These are phyloP conservation scores for Epithemia pelagica DNA, from an alignment of 108 stramenopile genomes.

Conservation along the genomic window DNA sequence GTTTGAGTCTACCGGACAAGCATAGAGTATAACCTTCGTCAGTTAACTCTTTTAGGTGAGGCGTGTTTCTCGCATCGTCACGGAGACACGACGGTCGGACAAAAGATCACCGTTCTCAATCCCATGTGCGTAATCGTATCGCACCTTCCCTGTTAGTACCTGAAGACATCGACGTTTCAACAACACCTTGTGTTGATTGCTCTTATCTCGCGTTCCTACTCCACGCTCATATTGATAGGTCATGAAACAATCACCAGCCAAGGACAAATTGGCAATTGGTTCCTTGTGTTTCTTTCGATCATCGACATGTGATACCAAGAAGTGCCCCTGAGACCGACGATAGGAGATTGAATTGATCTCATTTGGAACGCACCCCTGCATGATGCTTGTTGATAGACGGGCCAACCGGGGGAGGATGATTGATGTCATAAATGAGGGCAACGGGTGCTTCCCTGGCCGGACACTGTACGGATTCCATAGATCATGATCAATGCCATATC, in stretches of 20 bases:
- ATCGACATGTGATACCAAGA: constrained; percentile 47
- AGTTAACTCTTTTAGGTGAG: too few species aligned
- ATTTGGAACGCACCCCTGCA: constrained; percentile 38
- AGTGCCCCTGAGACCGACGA: constrained; percentile 32
- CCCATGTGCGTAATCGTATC: constrained; percentile 61
- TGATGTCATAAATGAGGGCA: constrained; percentile 27
- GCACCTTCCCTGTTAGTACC: constrained; percentile 47
- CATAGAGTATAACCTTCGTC: too few species aligned
- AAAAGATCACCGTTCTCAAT: constrained; percentile 45
- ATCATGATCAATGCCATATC: constrained; percentile 60
- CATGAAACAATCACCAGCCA: constrained; percentile 58
- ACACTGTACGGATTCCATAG: constrained; percentile 37
- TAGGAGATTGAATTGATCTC: constrained; percentile 68
- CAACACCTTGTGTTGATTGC: constrained; percentile 11
- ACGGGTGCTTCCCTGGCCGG: constrained; percentile 18
- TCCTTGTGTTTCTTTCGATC: constrained; percentile 54
- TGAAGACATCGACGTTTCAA: constrained; percentile 38
- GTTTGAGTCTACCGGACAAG: too few species aligned
- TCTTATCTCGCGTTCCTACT: constrained; percentile 4
- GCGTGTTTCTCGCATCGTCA: constrained; percentile 56
- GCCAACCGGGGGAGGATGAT: constrained; percentile 28
- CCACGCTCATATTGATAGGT: constrained; percentile 21
- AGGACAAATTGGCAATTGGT: constrained; percentile 50
- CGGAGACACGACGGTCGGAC: constrained; percentile 37
- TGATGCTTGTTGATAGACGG: neutral